phyloP scores from a whole-genome alignment of 1,139 yeast species.

The Saccharomyces hybrid region DNA sequence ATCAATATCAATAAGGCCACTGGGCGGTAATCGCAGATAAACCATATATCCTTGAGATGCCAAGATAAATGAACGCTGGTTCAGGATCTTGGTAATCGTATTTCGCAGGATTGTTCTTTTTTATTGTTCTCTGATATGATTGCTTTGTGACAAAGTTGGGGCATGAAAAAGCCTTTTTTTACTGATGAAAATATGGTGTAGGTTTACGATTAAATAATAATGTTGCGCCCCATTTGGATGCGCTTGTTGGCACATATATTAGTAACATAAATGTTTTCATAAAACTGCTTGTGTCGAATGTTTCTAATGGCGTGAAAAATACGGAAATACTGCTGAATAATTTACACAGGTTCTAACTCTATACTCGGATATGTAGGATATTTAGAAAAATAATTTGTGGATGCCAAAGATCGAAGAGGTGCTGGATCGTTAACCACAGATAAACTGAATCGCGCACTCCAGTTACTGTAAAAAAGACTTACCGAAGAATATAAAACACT shows the following conservation, averaged over 20 bases:
- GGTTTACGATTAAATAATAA: background rate
- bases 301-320: background rate
- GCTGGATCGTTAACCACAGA: background rate
- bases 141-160: background rate
- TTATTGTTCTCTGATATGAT: background rate
- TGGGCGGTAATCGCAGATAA: background rate
- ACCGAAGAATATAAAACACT: background rate
- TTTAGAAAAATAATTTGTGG: background rate
- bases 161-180: background rate
- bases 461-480: background rate
- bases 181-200: background rate
- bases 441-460: background rate
- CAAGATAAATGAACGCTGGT: background rate
- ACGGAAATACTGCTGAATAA: background rate
- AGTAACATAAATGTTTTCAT: too few relatives aligned
- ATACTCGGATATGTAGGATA: background rate
- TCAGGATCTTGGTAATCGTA: background rate
- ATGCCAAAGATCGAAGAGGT: background rate
- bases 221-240: background rate
- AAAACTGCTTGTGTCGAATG: background rate
- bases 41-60: background rate
- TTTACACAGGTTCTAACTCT: background rate
- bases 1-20: background rate
- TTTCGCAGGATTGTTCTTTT: too few relatives aligned
- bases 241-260: background rate